phyloP scores from a whole-genome alignment of 192 early-diverging fungal genomes.

The Backusella australiensis region DNA sequence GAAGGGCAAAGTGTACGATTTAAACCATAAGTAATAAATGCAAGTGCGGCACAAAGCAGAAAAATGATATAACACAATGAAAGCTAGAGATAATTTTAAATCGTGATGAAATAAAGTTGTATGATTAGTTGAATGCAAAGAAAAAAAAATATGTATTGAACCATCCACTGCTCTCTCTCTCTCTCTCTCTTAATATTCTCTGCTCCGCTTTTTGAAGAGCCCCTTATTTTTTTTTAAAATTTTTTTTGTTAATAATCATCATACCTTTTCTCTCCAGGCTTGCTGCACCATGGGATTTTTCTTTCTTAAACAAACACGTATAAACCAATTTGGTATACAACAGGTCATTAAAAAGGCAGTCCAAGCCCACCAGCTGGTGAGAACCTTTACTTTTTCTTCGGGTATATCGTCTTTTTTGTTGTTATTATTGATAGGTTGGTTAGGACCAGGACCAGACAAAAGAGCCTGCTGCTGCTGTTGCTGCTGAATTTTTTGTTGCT shows the following conservation, averaged over 20 bases:
- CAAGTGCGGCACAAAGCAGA: slow-evolving; percentile 31
- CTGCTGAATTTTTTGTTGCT: slow-evolving; percentile 28
- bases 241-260: neutral
- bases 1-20: slow-evolving; percentile 32
- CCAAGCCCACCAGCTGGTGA: slow-evolving; percentile 41
- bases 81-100: slow-evolving; percentile 17
- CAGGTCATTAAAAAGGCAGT: slow-evolving; percentile 43
- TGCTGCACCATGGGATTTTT: slow-evolving; percentile 43
- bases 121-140: slow-evolving; percentile 6
- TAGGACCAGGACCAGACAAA: slow-evolving; percentile 3
- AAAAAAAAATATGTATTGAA: slow-evolving; percentile 1
- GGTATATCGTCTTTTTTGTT: neutral
- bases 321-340: slow-evolving; percentile 42
- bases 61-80: slow-evolving; percentile 38
- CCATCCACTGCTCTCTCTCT: slow-evolving; percentile 14
- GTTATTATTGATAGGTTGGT: neutral
- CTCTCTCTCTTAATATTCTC: too few relatives aligned
- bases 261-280: slow-evolving; percentile 60
- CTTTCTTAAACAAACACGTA: slow-evolving; percentile 40
- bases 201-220: slow-evolving; percentile 10
- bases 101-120: slow-evolving; percentile 8
- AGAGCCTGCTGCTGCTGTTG: slow-evolving; percentile 18
- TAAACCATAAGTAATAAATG: slow-evolving; percentile 49
- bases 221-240: neutral
- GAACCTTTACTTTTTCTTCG: slow-evolving; percentile 29